phyloP scores from a whole-genome alignment of 257 asterid species.

The Fraxinus americana region DNA sequence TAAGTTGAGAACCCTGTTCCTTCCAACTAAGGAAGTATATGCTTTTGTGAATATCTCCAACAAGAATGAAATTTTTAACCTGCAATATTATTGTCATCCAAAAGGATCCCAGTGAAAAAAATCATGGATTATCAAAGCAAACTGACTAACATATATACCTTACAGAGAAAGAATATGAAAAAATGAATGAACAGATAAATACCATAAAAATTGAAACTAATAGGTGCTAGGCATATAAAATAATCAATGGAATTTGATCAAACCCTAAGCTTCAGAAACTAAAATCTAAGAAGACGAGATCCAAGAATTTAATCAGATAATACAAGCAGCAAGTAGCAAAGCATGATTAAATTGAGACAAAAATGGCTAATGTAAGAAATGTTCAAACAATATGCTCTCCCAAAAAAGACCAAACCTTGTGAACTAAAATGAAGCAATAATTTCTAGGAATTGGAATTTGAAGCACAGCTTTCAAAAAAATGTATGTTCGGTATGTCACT shows the following conservation, averaged over 20 bases:
- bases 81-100: slow-evolving; percentile 38
- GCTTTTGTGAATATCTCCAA: slow-evolving; percentile 96
- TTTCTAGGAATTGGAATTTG: slow-evolving; percentile 4
- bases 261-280: slow-evolving; percentile 2
- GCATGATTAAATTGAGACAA: background rate
- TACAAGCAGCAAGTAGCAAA: background rate
- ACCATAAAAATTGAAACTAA: slow-evolving; percentile 3
- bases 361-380: background rate
- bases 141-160: slow-evolving; percentile 8
- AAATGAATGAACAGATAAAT: slow-evolving; percentile 11
- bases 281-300: background rate
- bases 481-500: background rate
- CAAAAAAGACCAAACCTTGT: background rate
- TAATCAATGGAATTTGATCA: background rate
- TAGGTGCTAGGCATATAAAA: background rate
- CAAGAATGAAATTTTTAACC: slow-evolving; percentile 95
- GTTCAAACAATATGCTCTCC: background rate
- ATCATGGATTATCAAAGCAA: slow-evolving; percentile 8
- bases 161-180: slow-evolving; percentile 3
- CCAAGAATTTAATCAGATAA: background rate
- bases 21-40: slow-evolving; percentile 97
- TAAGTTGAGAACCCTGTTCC: slow-evolving; percentile 94
- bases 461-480: slow-evolving; percentile 9
- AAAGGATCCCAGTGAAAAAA: slow-evolving; percentile 15
- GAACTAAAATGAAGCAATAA: slow-evolving; percentile 16